Conservation (phyloP, 306 rosid species). For the Rubus parviflorus region DNA sequence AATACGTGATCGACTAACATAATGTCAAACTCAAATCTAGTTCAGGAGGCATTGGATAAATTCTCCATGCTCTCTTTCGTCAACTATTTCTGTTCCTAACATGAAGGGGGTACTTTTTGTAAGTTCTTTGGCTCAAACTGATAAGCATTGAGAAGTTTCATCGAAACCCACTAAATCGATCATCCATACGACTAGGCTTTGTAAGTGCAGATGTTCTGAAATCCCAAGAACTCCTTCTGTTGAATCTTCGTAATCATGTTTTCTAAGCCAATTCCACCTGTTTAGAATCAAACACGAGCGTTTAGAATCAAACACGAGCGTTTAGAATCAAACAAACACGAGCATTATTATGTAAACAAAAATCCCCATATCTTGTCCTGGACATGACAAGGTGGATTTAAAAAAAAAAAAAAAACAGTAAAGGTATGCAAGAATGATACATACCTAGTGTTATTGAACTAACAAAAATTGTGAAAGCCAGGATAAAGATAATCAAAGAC, state of each 20-base stretch:
- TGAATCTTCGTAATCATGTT: slow-evolving; percentile 50
- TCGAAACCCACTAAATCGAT: neutral
- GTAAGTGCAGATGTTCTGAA: slow-evolving; percentile 61
- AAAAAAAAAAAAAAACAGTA: neutral
- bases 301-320: slow-evolving; percentile 14
- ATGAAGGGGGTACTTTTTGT: neutral
- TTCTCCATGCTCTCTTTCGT: no score
- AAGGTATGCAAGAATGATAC: neutral
- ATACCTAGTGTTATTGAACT: slow-evolving; percentile 68
- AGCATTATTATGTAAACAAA: neutral
- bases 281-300: slow-evolving; percentile 11
- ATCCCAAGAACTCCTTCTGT: slow-evolving; percentile 63
- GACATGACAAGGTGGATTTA: neutral
- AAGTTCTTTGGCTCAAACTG: neutral
- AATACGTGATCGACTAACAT: no score
- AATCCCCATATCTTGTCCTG: neutral
- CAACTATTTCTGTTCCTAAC: neutral
- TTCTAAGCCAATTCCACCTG: slow-evolving; percentile 76
- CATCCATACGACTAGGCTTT: neutral
- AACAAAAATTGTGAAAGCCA: slow-evolving; percentile 56
- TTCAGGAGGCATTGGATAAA: no score
- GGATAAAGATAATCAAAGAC: slow-evolving; percentile 68
- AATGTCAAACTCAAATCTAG: no score
- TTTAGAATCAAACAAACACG: slow-evolving; percentile 8
- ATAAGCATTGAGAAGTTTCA: neutral